Percentiles rank a stretch among this genome's conserved stretches.
Conservation (phyloP, 768 basidiomycete species). For the Grammothele lineata region DNA sequence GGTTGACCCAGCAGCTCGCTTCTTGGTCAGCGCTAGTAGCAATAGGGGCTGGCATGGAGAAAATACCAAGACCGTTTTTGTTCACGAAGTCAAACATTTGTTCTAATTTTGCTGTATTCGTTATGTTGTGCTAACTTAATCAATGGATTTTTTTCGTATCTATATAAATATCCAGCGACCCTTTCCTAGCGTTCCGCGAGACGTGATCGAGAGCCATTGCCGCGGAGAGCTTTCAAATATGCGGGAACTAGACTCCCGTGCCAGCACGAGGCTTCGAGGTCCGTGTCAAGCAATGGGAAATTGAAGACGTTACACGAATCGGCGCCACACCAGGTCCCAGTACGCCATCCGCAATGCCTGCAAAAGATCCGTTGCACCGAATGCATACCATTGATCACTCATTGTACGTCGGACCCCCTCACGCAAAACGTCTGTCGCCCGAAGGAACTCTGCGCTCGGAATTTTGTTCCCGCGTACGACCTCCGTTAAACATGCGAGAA, state of each 20-base stretch:
- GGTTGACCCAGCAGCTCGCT: slow-evolving; percentile 78
- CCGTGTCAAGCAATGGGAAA: too few relatives aligned
- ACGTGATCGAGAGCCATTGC: too few relatives aligned
- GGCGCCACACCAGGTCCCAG: slow-evolving; percentile 4
- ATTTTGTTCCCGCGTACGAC: slow-evolving; percentile 4
- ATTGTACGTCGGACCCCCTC: slow-evolving; percentile 4
- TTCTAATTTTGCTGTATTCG: slow-evolving; percentile 9
- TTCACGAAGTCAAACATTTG: slow-evolving; percentile 74
- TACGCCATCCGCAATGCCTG: not conserved
- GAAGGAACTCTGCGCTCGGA: slow-evolving; percentile 2
- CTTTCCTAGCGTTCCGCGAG: too few relatives aligned
- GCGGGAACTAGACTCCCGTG: too few relatives aligned
- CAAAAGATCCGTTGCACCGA: slow-evolving; percentile 2
- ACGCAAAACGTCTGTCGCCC: not conserved
- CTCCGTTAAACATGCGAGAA: slow-evolving; percentile 8
- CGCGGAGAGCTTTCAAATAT: too few relatives aligned
- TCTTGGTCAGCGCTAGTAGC: slow-evolving; percentile 88
- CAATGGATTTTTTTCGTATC: too few relatives aligned
- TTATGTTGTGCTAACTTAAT: too few relatives aligned
- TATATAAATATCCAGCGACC: too few relatives aligned
- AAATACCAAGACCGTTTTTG: slow-evolving; percentile 83
- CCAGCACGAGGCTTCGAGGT: too few relatives aligned
- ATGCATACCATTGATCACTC: slow-evolving; percentile 4
- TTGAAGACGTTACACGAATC: not conserved
- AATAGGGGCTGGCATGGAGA: slow-evolving; percentile 94